Conservation (phyloP, 306 rosid species). For the Amphicarpaea edgeworthii region DNA sequence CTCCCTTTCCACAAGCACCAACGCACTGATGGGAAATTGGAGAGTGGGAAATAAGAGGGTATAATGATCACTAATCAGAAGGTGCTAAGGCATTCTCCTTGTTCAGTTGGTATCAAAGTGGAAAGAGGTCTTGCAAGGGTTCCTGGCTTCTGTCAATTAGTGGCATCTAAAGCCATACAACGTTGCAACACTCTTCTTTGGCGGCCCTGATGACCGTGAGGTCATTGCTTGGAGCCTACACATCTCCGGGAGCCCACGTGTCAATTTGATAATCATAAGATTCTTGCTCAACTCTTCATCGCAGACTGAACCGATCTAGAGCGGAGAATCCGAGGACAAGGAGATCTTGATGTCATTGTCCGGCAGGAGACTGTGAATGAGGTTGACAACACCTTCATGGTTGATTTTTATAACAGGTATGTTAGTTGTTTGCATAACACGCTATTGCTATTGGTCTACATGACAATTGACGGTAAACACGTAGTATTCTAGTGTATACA, state of each 20-base stretch:
- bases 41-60: constrained; percentile 84
- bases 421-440: no score
- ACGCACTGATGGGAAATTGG: constrained; percentile 87
- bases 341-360: constrained; percentile 78
- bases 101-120: constrained; percentile 74
- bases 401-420: constrained; percentile 75
- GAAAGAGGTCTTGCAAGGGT: constrained; percentile 64
- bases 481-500: no score
- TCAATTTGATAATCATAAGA: constrained; percentile 74
- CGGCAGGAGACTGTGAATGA: constrained; percentile 59
- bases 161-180: constrained; percentile 56
- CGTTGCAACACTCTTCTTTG: constrained; percentile 79
- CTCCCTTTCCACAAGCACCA: constrained; percentile 92
- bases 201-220: constrained; percentile 88
- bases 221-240: constrained; percentile 86
- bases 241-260: constrained; percentile 60
- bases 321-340: constrained; percentile 35
- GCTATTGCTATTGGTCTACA: no score
- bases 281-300: constrained; percentile 50
- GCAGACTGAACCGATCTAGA: constrained; percentile 29
- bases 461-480: no score
- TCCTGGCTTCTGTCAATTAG: constrained; percentile 65
- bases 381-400: constrained; percentile 71
- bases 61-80: constrained; percentile 83
- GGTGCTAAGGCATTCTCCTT: constrained; percentile 86